Evolutionary conservation across 2,329 filamentous ascomycete species (phyloP).

Genomic region (Blumeriella jaapii): DNA sequence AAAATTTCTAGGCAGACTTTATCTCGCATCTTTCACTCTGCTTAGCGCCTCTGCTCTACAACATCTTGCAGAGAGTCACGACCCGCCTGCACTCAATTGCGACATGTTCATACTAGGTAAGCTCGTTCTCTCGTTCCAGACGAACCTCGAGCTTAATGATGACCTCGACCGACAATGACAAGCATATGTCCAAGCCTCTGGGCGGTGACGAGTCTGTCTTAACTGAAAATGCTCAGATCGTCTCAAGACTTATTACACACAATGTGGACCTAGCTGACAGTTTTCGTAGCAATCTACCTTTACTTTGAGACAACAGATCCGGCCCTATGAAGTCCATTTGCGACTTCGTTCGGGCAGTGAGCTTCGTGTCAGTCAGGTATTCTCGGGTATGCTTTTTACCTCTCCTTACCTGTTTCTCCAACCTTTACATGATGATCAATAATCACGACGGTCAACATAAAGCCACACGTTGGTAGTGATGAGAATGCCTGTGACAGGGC

Average conservation of each 20-base stretch:
- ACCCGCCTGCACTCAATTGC: background rate
- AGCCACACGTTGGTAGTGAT: constrained; percentile 72
- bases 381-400: constrained; percentile 12
- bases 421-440: constrained; percentile 54
- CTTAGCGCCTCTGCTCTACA: too few relatives aligned
- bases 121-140: constrained; percentile 14
- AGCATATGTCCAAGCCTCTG: constrained; percentile 90
- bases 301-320: too few relatives aligned
- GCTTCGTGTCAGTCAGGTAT: too few relatives aligned
- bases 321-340: too few relatives aligned
- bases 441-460: constrained; percentile 26
- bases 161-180: constrained; percentile 76
- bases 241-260: constrained; percentile 1
- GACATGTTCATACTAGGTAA: constrained; percentile 3
- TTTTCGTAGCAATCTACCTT: too few relatives aligned
- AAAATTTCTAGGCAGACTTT: constrained; percentile 1
- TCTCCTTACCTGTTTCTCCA: background rate
- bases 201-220: constrained; percentile 43
- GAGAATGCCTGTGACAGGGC: constrained; percentile 72
- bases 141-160: constrained; percentile 48
- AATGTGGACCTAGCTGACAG: constrained; percentile 11
- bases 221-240: constrained; percentile 31
- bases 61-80: too few relatives aligned
- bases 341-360: too few relatives aligned
- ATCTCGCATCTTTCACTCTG: background rate